Base-by-base conservation (phyloP, 345 rosid genomes). In the Heritiera littoralis region DNA sequence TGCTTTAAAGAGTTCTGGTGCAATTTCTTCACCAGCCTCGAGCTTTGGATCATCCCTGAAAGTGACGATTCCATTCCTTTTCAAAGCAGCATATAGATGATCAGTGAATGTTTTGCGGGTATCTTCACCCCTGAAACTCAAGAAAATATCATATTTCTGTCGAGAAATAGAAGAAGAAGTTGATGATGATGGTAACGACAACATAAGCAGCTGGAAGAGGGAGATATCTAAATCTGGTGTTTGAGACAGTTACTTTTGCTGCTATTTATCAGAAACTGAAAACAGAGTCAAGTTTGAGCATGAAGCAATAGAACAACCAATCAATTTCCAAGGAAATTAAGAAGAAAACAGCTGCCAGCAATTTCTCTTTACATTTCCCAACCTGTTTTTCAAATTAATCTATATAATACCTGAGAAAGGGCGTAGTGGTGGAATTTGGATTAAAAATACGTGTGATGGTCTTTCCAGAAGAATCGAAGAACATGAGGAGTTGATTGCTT, bases 1-100 rank as follows among this genome's bases (percentile, higher is more conserved):
- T 48, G 71, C 79, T 46, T 20, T 48, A 11, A 63, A 4, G 1
- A 76, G 71, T 17, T 51, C 38, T 5, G 41, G 10, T 4, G 32
- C n/a, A 13, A 76, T 63, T 28, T 14, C 18, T 14, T 61, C 32
- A 4, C 71, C 79, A 49, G 23, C 28, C 14, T 9, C 52, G 4
- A 76, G 78, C 20, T 14, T 66, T 63, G 48, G 46, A 1, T 76
- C 35, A 63, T 76, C 79, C 5, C 17, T 63, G 60, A 63, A 76
- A 4, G 71, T 76, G 38, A 11, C 1, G 11, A 76, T 63, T 3
- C 65, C 18, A 12, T 48, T 28, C 32, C 11, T 1, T 3, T 23
- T 1, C 6, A 65, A 35, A 18, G 63, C 72, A 4, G 45, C 49
- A 64, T 49, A 8, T 12, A 76, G 49, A 64, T 64, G 72, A 43